Conservation (phyloP, 2,329 filamentous ascomycete genomes). For the Fusarium denticulatum region DNA sequence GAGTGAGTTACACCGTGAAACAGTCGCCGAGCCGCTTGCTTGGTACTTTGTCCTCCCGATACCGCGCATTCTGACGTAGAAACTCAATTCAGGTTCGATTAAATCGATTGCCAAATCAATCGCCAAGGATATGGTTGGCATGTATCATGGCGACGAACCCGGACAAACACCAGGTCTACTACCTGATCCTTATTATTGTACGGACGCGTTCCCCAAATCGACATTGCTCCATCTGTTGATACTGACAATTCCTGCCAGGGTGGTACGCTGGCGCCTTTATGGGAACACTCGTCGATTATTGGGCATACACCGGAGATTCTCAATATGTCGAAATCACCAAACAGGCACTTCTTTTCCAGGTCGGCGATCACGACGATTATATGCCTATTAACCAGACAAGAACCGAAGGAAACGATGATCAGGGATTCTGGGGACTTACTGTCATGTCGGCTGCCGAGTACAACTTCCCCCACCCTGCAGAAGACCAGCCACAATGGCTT, state of each 20-base stretch:
- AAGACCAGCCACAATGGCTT: constrained; percentile 71
- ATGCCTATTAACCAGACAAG: constrained; percentile 79
- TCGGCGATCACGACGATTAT: constrained; percentile 77
- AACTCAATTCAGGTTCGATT: constrained; percentile 56
- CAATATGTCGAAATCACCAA: constrained; percentile 75
- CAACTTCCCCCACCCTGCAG: constrained; percentile 68
- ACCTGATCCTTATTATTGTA: constrained; percentile 65
- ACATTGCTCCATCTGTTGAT: neutral
- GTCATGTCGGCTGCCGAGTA: constrained; percentile 77
- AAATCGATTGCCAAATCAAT: constrained; percentile 60
- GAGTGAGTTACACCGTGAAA: constrained; percentile 40
- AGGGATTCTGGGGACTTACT: constrained; percentile 78
- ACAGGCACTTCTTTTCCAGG: constrained; percentile 78
- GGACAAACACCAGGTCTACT: constrained; percentile 63
- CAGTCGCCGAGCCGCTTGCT: neutral
- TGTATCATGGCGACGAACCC: constrained; percentile 58
- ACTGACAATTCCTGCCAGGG: constrained; percentile 51
- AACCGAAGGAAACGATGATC: constrained; percentile 78
- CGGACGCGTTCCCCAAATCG: constrained; percentile 33
- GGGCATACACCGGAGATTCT: constrained; percentile 81
- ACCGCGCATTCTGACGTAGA: neutral
- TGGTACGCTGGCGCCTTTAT: constrained; percentile 82
- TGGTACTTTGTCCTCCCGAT: neutral
- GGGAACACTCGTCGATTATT: constrained; percentile 80
- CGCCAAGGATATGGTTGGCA: constrained; percentile 59